Conservation (phyloP, 345 rosid genomes). For the Aegle marmelos region DNA sequence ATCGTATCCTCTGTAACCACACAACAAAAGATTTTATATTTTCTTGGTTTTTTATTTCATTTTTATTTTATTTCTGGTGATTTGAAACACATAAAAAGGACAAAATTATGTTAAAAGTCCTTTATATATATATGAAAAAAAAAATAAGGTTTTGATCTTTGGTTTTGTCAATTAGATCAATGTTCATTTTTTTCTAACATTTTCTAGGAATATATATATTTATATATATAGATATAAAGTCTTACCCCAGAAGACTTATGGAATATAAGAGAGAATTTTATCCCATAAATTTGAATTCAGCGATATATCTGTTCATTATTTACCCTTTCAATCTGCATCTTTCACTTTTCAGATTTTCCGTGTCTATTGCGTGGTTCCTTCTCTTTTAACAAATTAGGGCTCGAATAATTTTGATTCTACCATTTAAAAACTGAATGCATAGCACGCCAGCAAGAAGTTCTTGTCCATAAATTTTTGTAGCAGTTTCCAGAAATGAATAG, state of each 20-base stretch:
- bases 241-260: slow-evolving; percentile 53
- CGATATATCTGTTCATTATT: slow-evolving; percentile 11
- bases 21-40: neutral
- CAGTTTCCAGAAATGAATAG: slow-evolving; percentile 34
- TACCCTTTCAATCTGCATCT: slow-evolving; percentile 23
- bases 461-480: neutral
- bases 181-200: slow-evolving; percentile 46
- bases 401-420: slow-evolving; percentile 12
- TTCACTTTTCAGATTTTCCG: slow-evolving; percentile 18
- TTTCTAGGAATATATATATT: slow-evolving; percentile 38
- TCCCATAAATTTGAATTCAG: slow-evolving; percentile 29
- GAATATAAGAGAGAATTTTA: slow-evolving; percentile 42
- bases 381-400: neutral
- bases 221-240: slow-evolving; percentile 28
- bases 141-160: slow-evolving; percentile 18
- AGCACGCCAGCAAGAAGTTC: neutral
- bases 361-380: slow-evolving; percentile 16
- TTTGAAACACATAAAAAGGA: slow-evolving; percentile 1
- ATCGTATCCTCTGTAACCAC: neutral
- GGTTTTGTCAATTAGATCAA: slow-evolving; percentile 33
- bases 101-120: neutral
- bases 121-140: neutral
- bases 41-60: neutral
- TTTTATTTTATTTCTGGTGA: neutral
- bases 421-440: neutral